Evolutionary conservation across 495 filamentous ascomycete species (phyloP), one percentile per base, ranked within the genome.

Genomic region (Podospora bellae-mahoneyi): DNA sequence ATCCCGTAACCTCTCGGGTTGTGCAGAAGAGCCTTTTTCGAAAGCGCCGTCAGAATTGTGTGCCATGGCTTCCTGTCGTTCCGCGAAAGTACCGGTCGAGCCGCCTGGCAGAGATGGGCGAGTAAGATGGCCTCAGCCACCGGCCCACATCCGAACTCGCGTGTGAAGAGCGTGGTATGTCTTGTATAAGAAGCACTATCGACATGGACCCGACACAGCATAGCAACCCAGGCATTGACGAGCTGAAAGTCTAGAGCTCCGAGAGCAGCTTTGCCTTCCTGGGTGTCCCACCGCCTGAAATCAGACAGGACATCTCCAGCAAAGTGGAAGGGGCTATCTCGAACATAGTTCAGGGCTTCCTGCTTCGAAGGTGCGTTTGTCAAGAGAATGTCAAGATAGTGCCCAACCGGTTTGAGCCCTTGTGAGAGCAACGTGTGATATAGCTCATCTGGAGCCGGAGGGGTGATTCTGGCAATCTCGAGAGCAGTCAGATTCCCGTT

Each of bases 401-500:
- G 19, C 0, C 75, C 77, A 26, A 67, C 57, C 0, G 82, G 81
- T 64, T 67, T 75, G 60, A 82, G 64, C 5, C 80, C 78, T 0
- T 74, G 69, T 1, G 65, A 64, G 6, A 76, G 64, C 80, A 84
- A 82, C 60, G 65, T 67, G 15, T 75, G 60, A 60, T 84, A 84
- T 10, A 84, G 64, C 53, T 80, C 74, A 0, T 64, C 27, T 13
- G 77, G 71, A 4, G 69, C 71, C 13, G 82, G 82, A 5, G 82
- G 82, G 2, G 75, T 72, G 34, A 79, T 66, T 48, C 80, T 74
- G 18, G 78, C 74, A 19, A 81, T 70, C 68, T 83, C 81, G 28
- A 79, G 81, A 15, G 77, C 72, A 71, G 74, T 82, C 48, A 82
- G 78, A 57, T 80, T 82, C 44, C 73, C 73, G 60, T 82, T 68